Conservation (phyloP, 1,284 basidiomycete genomes). For the Neolentinus lepideus region DNA sequence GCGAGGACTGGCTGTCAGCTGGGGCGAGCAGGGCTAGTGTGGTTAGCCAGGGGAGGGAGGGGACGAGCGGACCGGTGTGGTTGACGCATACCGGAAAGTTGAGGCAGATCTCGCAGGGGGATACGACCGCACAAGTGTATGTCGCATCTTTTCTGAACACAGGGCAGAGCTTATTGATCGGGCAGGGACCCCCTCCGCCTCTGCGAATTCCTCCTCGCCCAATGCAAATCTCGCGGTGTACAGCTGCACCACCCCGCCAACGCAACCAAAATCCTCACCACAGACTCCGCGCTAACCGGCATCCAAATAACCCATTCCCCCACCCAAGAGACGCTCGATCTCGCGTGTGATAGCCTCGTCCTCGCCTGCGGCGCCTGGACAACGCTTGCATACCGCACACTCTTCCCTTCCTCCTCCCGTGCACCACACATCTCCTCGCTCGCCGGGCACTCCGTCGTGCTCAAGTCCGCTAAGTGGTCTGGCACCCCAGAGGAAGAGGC, state of each 20-base stretch:
- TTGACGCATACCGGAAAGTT: slow-evolving; percentile 17
- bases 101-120: slow-evolving; percentile 23
- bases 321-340: slow-evolving; percentile 16
- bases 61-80: slow-evolving; percentile 17
- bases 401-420: slow-evolving; percentile 34
- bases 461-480: slow-evolving; percentile 22
- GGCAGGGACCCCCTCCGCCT: slow-evolving; percentile 38
- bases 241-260: slow-evolving; percentile 27
- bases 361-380: slow-evolving; percentile 63
- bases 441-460: slow-evolving; percentile 23
- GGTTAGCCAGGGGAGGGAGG: slow-evolving; percentile 1
- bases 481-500: not conserved
- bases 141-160: slow-evolving; percentile 10
- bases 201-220: slow-evolving; percentile 42
- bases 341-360: slow-evolving; percentile 38
- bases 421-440: slow-evolving; percentile 23
- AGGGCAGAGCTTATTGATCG: not conserved
- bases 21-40: slow-evolving; percentile 8
- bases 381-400: slow-evolving; percentile 37
- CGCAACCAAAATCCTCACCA: slow-evolving; percentile 17
- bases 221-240: slow-evolving; percentile 33
- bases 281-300: slow-evolving; percentile 6
- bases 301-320: slow-evolving; percentile 11
- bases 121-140: slow-evolving; percentile 40
- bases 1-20: slow-evolving; percentile 12